Percentiles rank a stretch among this genome's conserved stretches.
Evolutionary conservation across 2,329 filamentous ascomycete species (phyloP).

Genomic region (Remersonia thermophila): DNA sequence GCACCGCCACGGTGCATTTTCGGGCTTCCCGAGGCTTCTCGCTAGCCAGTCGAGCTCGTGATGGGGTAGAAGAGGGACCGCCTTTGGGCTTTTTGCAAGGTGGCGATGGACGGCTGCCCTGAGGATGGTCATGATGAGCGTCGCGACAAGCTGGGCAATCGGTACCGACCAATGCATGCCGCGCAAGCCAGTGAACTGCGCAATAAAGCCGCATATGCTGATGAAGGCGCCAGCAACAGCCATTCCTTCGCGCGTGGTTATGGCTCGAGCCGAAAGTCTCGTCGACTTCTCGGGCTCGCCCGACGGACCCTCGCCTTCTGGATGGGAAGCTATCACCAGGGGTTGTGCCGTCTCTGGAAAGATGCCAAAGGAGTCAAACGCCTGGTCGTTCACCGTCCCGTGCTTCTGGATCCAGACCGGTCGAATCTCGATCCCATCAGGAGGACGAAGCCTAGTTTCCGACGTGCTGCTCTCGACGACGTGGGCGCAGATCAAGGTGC

Average conservation of each 20-base stretch:
- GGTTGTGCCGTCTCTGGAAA: not conserved
- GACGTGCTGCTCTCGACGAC: constrained; percentile 22
- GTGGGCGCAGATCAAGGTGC: constrained; percentile 21
- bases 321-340: not conserved
- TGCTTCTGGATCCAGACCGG: constrained; percentile 22
- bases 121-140: constrained; percentile 16
- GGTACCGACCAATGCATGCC: constrained; percentile 19
- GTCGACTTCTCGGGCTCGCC: too few species aligned
- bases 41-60: too few species aligned
- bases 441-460: constrained; percentile 14
- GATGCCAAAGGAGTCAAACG: constrained; percentile 16
- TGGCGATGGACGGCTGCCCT: constrained; percentile 18
- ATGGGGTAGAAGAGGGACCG: not conserved
- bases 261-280: too few species aligned
- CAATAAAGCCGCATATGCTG: constrained; percentile 17
- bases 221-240: constrained; percentile 12
- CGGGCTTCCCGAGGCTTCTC: too few species aligned
- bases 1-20: too few species aligned
- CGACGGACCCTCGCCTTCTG: too few species aligned
- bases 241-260: too few species aligned
- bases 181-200: constrained; percentile 20
- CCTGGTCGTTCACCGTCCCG: constrained; percentile 19
- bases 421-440: constrained; percentile 1
- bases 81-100: constrained; percentile 9
- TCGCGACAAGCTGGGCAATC: constrained; percentile 17